Percentiles rank a stretch among this genome's conserved stretches.
phyloP scores from a whole-genome alignment of 164 flowering plant species.

The Chloranthus sessilifolius region DNA sequence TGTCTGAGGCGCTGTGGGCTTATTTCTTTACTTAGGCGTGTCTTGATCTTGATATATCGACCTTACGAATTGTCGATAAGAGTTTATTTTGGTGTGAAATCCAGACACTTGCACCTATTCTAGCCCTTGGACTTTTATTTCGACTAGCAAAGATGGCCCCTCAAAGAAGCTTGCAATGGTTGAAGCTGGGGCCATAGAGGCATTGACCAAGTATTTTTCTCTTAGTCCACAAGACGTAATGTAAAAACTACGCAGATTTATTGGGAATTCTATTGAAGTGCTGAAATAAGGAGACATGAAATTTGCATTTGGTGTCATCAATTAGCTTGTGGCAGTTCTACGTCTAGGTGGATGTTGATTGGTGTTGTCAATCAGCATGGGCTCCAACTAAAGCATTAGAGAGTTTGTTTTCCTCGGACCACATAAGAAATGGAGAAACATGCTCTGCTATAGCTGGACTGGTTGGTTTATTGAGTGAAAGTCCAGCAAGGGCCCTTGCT shows the following conservation, averaged over 20 bases:
- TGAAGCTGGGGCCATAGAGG: conserved; percentile 93
- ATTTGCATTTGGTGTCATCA: conserved; percentile 83
- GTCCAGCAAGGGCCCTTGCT: conserved; percentile 80
- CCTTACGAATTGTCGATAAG: conserved; percentile 72
- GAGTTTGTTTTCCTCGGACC: conserved; percentile 88
- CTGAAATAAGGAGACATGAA: conserved; percentile 94
- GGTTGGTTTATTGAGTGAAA: conserved; percentile 71
- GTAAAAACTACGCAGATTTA: conserved; percentile 88
- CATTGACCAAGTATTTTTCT: conserved; percentile 87
- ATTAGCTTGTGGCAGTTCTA: conserved; percentile 91
- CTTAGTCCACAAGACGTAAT: conserved; percentile 95
- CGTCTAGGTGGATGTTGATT: conserved; percentile 95
- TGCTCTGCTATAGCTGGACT: conserved; percentile 87
- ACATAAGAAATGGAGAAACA: conserved; percentile 82
- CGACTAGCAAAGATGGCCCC: conserved; percentile 87
- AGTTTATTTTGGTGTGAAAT: conserved; percentile 60
- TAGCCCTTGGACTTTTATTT: conserved; percentile 76
- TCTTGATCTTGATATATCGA: conserved; percentile 81
- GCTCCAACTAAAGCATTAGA: conserved; percentile 97
- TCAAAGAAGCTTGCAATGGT: conserved; percentile 87
- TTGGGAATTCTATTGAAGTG: conserved; percentile 78
- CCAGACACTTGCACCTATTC: conserved; percentile 97
- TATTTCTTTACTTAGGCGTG: conserved; percentile 90
- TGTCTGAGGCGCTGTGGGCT: conserved; percentile 96
- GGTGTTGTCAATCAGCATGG: conserved; percentile 78